A percentile compares a stretch with the other conserved stretches of the same genome.
phyloP scores from a whole-genome alignment of 2,329 filamentous ascomycete species.

The Tothia fuscella region DNA sequence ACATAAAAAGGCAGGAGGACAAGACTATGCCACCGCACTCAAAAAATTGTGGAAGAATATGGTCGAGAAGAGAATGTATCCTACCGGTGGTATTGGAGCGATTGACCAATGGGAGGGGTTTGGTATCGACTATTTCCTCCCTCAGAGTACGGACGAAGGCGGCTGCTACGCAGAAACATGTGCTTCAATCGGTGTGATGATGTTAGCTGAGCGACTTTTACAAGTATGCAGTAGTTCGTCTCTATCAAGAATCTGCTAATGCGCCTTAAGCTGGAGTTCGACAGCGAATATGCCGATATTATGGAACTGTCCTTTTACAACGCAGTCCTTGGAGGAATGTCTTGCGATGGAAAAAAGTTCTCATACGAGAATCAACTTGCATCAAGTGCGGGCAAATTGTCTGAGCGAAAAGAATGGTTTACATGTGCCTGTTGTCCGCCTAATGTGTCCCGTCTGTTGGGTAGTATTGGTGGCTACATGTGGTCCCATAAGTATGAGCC shows the following conservation, averaged over 20 bases:
- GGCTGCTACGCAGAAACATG: conserved; percentile 53
- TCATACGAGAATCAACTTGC: conserved; percentile 52
- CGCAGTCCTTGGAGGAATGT: conserved; percentile 46
- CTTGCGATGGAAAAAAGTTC: conserved; percentile 43
- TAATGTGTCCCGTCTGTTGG: conserved; percentile 44
- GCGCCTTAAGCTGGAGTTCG: conserved; percentile 32
- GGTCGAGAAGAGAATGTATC: conserved; percentile 49
- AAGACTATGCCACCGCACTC: conserved; percentile 29
- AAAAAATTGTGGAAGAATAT: conserved; percentile 47
- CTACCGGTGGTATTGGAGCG: conserved; percentile 49
- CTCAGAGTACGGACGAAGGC: conserved; percentile 47
- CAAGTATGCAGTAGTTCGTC: conserved; percentile 23
- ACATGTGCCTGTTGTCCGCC: conserved; percentile 49
- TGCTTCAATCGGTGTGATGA: conserved; percentile 48
- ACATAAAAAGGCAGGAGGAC: conserved; percentile 27
- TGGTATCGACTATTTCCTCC: conserved; percentile 46
- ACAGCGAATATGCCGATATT: conserved; percentile 43
- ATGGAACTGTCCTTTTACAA: conserved; percentile 53
- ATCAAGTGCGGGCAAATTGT: conserved; percentile 39
- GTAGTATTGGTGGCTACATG: conserved; percentile 44
- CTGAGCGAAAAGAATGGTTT: conserved; percentile 45
- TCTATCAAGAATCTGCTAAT: conserved; percentile 11
- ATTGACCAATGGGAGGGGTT: conserved; percentile 50
- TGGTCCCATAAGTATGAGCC: conserved; percentile 30
- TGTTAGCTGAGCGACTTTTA: conserved; percentile 46